Evolutionary conservation across 139 green algal genomes (phyloP).

Genomic region (Coccomyxa sp.): DNA sequence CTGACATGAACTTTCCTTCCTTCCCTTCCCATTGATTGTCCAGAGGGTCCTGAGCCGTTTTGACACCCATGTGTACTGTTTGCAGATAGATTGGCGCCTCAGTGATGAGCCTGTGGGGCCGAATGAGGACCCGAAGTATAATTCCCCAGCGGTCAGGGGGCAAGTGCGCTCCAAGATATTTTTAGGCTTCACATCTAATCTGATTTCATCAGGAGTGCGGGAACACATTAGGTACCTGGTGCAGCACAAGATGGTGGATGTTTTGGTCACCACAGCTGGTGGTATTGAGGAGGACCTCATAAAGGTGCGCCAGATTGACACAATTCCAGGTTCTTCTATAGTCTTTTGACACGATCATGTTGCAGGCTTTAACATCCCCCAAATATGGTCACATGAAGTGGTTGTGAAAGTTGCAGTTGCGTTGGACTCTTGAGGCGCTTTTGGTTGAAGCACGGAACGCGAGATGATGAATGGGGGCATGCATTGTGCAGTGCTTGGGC

Average conservation of each 20-base stretch:
- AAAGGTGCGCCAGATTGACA: constrained; percentile 53
- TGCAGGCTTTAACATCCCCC: neutral
- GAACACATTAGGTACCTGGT: constrained; percentile 85
- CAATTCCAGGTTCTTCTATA: neutral
- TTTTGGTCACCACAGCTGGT: constrained; percentile 93
- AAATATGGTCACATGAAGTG: no score
- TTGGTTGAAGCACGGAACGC: no score
- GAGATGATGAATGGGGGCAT: no score
- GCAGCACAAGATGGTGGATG: constrained; percentile 90
- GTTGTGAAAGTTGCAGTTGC: neutral
- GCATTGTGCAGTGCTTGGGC: constrained; percentile 73
- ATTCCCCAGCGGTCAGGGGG: constrained; percentile 27
- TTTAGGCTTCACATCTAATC: constrained; percentile 94
- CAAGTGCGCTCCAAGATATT: constrained; percentile 80
- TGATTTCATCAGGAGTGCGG: constrained; percentile 85
- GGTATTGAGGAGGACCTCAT: constrained; percentile 99
- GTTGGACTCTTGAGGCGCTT: neutral
- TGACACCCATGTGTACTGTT: neutral
- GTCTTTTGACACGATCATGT: neutral
- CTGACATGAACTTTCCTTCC: neutral
- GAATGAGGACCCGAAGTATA: constrained; percentile 21
- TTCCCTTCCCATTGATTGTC: neutral
- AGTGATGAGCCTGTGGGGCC: constrained; percentile 64
- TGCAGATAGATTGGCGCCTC: constrained; percentile 82
- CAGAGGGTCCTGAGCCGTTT: neutral